Conservation (phyloP, 2,329 filamentous ascomycete genomes). For the Aureobasidium mangrovei region DNA sequence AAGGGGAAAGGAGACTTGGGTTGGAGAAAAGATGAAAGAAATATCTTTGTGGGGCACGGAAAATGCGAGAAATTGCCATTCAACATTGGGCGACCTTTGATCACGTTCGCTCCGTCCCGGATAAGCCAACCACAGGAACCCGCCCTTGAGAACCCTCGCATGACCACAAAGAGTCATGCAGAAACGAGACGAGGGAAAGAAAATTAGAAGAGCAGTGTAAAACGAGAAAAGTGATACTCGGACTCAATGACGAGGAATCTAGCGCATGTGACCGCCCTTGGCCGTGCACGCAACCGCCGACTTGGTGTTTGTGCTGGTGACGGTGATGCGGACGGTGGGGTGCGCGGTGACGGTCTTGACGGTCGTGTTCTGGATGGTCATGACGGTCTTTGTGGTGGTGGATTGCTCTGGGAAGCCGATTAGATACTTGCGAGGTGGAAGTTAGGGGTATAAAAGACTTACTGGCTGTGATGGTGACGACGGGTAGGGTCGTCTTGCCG, state of each 20-base stretch:
- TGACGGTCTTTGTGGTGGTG: slow-evolving; percentile 11
- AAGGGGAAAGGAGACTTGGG: neutral
- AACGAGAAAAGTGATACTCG: too few species aligned
- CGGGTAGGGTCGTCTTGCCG: slow-evolving; percentile 11
- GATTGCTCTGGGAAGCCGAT: neutral
- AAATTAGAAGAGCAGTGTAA: too few species aligned
- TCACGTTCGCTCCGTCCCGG: too few species aligned
- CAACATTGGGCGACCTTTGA: too few species aligned
- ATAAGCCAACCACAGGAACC: too few species aligned
- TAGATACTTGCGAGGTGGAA: too few species aligned
- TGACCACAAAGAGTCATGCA: too few species aligned
- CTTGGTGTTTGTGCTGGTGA: slow-evolving; percentile 11
- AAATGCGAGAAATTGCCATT: too few species aligned
- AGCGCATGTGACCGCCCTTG: slow-evolving; percentile 19
- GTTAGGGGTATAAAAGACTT: neutral
- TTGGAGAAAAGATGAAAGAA: neutral
- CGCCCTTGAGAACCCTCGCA: too few species aligned
- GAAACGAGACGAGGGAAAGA: too few species aligned
- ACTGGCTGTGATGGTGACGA: neutral
- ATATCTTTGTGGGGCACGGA: too few species aligned
- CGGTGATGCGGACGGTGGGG: slow-evolving; percentile 14
- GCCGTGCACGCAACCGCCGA: slow-evolving; percentile 16
- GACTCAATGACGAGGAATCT: neutral
- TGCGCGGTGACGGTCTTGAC: slow-evolving; percentile 10
- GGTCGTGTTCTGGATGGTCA: slow-evolving; percentile 7